Evolutionary conservation across 371 early-diverging fungal species (phyloP).

Genomic region (Mortierella sp.): DNA sequence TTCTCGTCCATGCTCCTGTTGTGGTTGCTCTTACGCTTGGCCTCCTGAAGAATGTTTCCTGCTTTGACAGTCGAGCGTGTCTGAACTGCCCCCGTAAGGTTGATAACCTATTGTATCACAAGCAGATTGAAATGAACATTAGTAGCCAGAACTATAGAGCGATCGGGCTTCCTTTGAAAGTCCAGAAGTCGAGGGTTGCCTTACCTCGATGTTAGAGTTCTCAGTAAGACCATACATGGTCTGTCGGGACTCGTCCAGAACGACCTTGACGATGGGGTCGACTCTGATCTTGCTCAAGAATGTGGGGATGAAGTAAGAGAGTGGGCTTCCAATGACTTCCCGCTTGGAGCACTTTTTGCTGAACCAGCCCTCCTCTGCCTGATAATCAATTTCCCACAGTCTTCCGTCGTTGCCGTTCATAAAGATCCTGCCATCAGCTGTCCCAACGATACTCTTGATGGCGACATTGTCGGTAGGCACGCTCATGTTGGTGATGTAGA

Average conservation of each 20-base stretch:
- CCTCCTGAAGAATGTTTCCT: slow-evolving; percentile 36
- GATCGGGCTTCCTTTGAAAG: neutral
- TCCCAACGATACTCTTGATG: slow-evolving; percentile 83
- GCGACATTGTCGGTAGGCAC: slow-evolving; percentile 82
- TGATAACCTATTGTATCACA: slow-evolving; percentile 27
- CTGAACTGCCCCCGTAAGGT: slow-evolving; percentile 21
- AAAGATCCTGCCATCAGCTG: slow-evolving; percentile 86
- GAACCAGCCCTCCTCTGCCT: slow-evolving; percentile 91
- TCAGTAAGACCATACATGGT: slow-evolving; percentile 78
- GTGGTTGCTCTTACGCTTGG: slow-evolving; percentile 53
- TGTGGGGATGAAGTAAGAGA: slow-evolving; percentile 66
- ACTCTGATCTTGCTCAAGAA: slow-evolving; percentile 55
- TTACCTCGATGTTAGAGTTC: slow-evolving; percentile 79
- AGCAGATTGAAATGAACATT: neutral
- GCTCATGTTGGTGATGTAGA: slow-evolving; percentile 80
- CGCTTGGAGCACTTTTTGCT: slow-evolving; percentile 80
- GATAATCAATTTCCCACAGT: slow-evolving; percentile 88
- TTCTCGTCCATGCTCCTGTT: slow-evolving; percentile 50
- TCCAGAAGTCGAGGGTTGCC: neutral
- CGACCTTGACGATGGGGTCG: slow-evolving; percentile 66
- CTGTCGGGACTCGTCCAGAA: slow-evolving; percentile 78
- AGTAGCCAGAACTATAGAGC: neutral
- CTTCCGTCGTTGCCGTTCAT: slow-evolving; percentile 86
- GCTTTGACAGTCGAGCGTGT: slow-evolving; percentile 31
- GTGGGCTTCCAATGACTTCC: slow-evolving; percentile 45